Evolutionary conservation across 495 filamentous ascomycete species (phyloP).

Genomic region (Aspergillus taichungensis): DNA sequence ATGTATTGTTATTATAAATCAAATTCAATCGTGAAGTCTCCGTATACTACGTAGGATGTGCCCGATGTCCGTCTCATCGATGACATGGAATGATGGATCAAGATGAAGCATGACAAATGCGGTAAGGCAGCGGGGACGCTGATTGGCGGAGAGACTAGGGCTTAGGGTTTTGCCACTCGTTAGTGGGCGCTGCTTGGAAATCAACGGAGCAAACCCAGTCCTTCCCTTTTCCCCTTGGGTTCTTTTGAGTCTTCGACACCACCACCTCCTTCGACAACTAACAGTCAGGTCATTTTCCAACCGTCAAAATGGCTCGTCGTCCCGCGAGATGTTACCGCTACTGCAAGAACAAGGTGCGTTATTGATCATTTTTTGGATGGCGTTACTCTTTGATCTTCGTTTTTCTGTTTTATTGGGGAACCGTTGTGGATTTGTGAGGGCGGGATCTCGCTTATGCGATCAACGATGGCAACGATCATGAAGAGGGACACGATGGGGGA

Average conservation of each 20-base stretch:
- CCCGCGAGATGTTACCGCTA: conserved; percentile 99
- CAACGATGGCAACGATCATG: neutral
- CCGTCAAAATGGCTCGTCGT: conserved; percentile 92
- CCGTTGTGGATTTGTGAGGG: conserved; percentile 22
- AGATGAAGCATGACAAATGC: conserved; percentile 15
- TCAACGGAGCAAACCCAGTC: conserved; percentile 29
- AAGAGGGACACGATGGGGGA: neutral
- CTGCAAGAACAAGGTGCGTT: conserved; percentile 99
- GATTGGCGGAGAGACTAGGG: conserved; percentile 32
- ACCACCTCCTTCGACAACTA: conserved; percentile 27
- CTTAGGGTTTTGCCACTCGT: conserved; percentile 41
- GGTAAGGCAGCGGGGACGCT: conserved; percentile 6
- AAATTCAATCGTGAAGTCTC: neutral
- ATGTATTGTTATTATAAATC: neutral
- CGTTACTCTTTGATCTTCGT: neutral
- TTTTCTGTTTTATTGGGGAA: conserved; percentile 14
- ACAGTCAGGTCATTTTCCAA: conserved; percentile 47
- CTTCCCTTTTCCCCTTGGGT: conserved; percentile 14
- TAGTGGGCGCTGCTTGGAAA: conserved; percentile 41
- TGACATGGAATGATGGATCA: neutral
- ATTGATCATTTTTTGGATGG: conserved; percentile 2
- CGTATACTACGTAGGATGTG: no score
- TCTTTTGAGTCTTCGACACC: conserved; percentile 32
- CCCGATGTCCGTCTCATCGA: neutral
- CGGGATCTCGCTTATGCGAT: conserved; percentile 29